Conservation (phyloP, 1,284 basidiomycete species). For the Laetiporus sulphureus region DNA sequence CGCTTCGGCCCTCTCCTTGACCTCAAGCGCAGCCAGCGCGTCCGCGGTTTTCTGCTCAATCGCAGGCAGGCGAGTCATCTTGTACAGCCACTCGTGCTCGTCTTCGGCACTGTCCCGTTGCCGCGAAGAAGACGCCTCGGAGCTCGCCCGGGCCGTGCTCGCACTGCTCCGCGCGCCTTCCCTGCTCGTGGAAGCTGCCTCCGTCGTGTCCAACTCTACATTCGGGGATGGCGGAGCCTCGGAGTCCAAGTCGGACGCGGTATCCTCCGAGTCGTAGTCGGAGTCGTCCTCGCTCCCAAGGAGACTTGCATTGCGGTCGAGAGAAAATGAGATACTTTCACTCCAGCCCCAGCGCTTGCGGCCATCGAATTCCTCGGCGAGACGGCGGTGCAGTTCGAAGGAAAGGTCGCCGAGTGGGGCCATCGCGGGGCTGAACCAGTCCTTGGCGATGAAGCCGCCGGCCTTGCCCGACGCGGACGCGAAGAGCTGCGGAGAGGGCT, state of each 20-base stretch:
- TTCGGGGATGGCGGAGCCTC: conserved; percentile 1
- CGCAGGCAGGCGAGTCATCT: conserved; percentile 17
- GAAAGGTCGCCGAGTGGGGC: conserved; percentile 48
- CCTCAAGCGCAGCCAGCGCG: neutral
- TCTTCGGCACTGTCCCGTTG: too few species aligned
- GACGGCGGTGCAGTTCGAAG: conserved; percentile 48
- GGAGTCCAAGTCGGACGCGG: neutral
- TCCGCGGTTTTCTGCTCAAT: conserved; percentile 2
- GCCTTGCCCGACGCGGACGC: conserved; percentile 53
- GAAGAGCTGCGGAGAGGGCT: conserved; percentile 28
- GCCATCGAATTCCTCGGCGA: conserved; percentile 47
- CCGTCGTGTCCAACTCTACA: neutral
- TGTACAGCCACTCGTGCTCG: conserved; percentile 21
- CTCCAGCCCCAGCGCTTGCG: conserved; percentile 52
- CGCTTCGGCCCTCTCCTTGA: too few species aligned
- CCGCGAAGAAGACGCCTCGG: too few species aligned
- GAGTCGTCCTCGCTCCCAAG: conserved; percentile 1
- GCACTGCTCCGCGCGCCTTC: neutral
- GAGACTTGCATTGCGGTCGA: conserved; percentile 17
- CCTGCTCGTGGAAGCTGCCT: neutral
- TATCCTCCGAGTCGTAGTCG: conserved; percentile 3
- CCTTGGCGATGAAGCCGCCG: conserved; percentile 58
- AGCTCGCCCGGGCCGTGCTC: conserved; percentile 5
- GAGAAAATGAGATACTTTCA: conserved; percentile 25
- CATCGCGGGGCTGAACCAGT: conserved; percentile 52